Evolutionary conservation across 2,329 filamentous ascomycete genomes (phyloP), one percentile per base, ranked within the genome.

Genomic region (Epichloe hybrida): DNA sequence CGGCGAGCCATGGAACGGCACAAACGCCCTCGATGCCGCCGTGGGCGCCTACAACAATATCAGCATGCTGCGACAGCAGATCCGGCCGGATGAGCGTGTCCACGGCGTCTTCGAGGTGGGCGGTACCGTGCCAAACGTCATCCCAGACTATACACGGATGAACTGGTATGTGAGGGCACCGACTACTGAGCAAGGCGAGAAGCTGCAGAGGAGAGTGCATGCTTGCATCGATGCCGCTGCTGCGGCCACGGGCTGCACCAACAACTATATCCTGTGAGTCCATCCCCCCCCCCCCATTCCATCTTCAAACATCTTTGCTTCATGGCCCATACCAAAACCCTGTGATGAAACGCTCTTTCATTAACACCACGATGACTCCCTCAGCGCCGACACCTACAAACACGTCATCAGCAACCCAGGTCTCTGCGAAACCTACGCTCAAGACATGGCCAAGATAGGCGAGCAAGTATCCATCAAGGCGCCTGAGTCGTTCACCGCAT

Each of bases 321-420:
- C 39, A 21, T 12, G 20, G 4, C 12, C n/a, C 13, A 31, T 31
- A 31, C 31, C 31, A 2, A 31, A 31, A 31, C 31, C 9, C 41
- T 31, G 2, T 31, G 6, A 44, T 9, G 1, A 12, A 15, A 1
- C 40, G 20, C 40, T 23, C 12, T 13, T 8, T 44, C 6, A n/a
- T 35, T 9, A 13, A 21, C 6, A 12, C 13, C 31, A 4, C 11
- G 31, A 31, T 34, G 11, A 13, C 5, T 17, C 4, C 12, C 27
- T 11, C n/a, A 67, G 65, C 6, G 54, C 62, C 4, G 64, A 63
- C 4, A 63, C 65, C 1, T 77, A 76, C 48, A 66, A 66, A 12
- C 70, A 76, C 50, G 61, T 77, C 17, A 66, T 69, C 21, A 59
- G 68, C 6, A 77, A 75, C 51, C 60, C 66, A 5, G 63, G 69